Evolutionary conservation across 768 basidiomycete genomes (phyloP).

Genomic region (Lentinula raphanica): DNA sequence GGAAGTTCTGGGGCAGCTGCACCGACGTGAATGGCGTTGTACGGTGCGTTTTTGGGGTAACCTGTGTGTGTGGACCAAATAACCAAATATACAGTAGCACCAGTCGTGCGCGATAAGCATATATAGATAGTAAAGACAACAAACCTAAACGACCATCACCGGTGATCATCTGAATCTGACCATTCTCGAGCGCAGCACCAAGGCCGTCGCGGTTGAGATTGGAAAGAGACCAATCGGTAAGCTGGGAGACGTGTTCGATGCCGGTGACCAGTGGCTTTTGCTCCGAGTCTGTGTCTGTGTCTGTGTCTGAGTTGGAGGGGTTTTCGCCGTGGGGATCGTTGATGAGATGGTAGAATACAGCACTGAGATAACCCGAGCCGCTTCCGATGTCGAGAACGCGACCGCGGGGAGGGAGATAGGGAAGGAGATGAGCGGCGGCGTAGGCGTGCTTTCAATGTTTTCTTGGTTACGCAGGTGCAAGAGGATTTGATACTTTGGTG

Average conservation of each 20-base stretch:
- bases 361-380: slow-evolving; percentile 83
- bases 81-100: no score
- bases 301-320: slow-evolving; percentile 11
- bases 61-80: slow-evolving; percentile 21
- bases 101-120: neutral
- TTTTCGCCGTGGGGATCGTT: neutral
- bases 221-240: slow-evolving; percentile 61
- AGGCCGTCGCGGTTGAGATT: slow-evolving; percentile 71
- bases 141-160: slow-evolving; percentile 81
- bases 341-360: slow-evolving; percentile 75
- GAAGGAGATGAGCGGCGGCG: slow-evolving; percentile 72
- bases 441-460: slow-evolving; percentile 76
- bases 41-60: slow-evolving; percentile 46
- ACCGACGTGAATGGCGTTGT: slow-evolving; percentile 88
- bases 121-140: slow-evolving; percentile 7
- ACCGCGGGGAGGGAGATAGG: slow-evolving; percentile 54
- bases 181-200: slow-evolving; percentile 44
- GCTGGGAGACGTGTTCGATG: slow-evolving; percentile 84
- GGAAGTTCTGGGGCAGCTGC: slow-evolving; percentile 83
- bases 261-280: slow-evolving; percentile 66
- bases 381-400: slow-evolving; percentile 87
- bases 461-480: neutral
- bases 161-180: slow-evolving; percentile 54
- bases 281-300: no score
- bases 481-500: neutral